These are phyloP conservation scores for Fagopyrum homotropicum DNA, from an alignment of 148 eudicot species.

Conservation along the genomic window DNA sequence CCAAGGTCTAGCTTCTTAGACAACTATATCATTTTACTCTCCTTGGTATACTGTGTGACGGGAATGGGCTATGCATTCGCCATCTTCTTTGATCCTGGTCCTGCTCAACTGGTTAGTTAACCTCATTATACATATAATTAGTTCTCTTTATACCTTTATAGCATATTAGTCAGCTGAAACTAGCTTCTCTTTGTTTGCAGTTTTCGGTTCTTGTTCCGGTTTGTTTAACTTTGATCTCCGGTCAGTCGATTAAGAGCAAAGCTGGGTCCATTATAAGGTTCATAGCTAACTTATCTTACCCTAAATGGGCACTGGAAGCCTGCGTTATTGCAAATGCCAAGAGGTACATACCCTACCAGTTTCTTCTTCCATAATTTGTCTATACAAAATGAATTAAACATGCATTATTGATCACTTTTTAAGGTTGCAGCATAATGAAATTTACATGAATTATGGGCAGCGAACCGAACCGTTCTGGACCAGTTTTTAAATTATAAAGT, in stretches of 20 bases:
- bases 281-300: conserved; percentile 41
- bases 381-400: background rate
- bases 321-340: conserved; percentile 66
- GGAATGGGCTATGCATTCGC: conserved; percentile 46
- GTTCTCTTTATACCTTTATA: background rate
- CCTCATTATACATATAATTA: background rate
- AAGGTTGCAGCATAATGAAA: too few relatives aligned
- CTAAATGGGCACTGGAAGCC: conserved; percentile 73
- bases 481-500: too few relatives aligned
- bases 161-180: background rate
- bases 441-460: too few relatives aligned
- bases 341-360: conserved; percentile 21
- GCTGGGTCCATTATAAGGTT: conserved; percentile 20
- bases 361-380: background rate
- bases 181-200: conserved; percentile 20
- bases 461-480: too few relatives aligned
- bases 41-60: conserved; percentile 41
- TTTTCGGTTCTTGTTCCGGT: conserved; percentile 52
- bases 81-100: conserved; percentile 36
- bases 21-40: conserved; percentile 30
- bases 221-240: conserved; percentile 43
- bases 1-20: conserved; percentile 31
- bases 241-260: conserved; percentile 25
- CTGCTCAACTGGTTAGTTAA: conserved; percentile 39
- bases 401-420: too few relatives aligned